These are phyloP conservation scores for Tanacetum coccineum DNA, from an alignment of 129 eudicot species.

Conservation along the genomic window DNA sequence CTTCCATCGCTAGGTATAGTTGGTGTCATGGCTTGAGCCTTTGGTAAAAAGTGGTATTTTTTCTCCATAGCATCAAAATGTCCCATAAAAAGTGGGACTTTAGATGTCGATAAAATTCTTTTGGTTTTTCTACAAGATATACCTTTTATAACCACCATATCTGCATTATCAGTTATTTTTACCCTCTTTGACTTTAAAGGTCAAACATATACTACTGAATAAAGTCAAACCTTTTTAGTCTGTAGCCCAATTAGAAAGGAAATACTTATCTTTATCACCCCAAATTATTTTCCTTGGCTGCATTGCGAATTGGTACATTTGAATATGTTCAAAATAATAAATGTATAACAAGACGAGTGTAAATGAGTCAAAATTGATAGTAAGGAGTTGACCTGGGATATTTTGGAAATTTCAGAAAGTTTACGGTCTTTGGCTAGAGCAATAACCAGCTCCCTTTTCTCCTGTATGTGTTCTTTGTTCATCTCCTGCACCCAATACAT, in stretches of 20 bases:
- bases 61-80: too few species aligned
- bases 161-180: slow-evolving; percentile 38
- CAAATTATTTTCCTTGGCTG: slow-evolving; percentile 66
- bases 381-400: slow-evolving; percentile 47
- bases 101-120: slow-evolving; percentile 49
- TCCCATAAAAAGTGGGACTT: slow-evolving; percentile 53
- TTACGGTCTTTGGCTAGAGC: slow-evolving; percentile 53
- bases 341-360: background rate
- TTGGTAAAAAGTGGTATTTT: too few species aligned
- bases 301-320: slow-evolving; percentile 12
- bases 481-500: slow-evolving; percentile 39
- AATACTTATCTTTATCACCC: slow-evolving; percentile 66
- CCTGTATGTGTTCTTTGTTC: slow-evolving; percentile 44
- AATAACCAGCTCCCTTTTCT: slow-evolving; percentile 55
- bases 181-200: slow-evolving; percentile 16
- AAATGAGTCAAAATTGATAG: background rate
- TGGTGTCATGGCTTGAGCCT: too few species aligned
- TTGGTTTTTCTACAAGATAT: slow-evolving; percentile 53
- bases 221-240: slow-evolving; percentile 53
- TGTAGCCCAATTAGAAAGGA: slow-evolving; percentile 56
- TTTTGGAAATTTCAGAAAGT: slow-evolving; percentile 57
- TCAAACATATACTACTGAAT: background rate
- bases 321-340: background rate
- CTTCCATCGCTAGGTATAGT: too few species aligned
- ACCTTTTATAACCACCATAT: slow-evolving; percentile 44